phyloP scores from a whole-genome alignment of 441 rosid genomes.

The Pelargonium citronellum region DNA sequence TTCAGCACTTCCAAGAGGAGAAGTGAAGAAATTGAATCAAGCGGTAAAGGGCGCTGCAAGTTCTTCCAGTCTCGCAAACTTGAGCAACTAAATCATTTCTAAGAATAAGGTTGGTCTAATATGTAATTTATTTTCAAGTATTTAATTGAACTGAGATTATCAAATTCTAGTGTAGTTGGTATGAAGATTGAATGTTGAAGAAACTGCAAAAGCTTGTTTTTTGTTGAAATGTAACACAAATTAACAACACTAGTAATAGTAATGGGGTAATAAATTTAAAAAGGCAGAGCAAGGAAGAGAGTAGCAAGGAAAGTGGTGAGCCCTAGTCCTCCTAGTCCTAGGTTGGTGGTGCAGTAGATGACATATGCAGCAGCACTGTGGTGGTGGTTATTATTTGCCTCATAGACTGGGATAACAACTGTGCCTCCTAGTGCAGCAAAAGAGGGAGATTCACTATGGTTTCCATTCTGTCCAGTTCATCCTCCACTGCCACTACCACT shows the following conservation, averaged over 20 bases:
- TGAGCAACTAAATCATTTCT: constrained; percentile 61
- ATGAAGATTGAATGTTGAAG: no score
- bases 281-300: no score
- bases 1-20: constrained; percentile 55
- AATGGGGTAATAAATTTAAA: no score
- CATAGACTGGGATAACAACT: constrained; percentile 22
- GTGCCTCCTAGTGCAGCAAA: constrained; percentile 14
- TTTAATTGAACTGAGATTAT: no score
- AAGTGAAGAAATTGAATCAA: constrained; percentile 67
- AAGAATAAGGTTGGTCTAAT: constrained; percentile 19
- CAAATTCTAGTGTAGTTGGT: not conserved
- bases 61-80: constrained; percentile 76
- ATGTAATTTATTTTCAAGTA: not conserved
- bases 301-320: not conserved
- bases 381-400: constrained; percentile 17
- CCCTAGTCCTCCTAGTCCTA: constrained; percentile 1
- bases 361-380: constrained; percentile 15
- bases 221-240: no score
- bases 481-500: no score
- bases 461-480: constrained; percentile 1
- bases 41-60: constrained; percentile 80
- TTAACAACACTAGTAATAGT: no score
- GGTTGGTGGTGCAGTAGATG: not conserved
- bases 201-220: no score
- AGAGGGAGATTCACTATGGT: constrained; percentile 1